Evolutionary conservation across 106 monocot species (phyloP), one percentile per base, ranked within the genome.

Genomic region (Chionographis japonica): DNA sequence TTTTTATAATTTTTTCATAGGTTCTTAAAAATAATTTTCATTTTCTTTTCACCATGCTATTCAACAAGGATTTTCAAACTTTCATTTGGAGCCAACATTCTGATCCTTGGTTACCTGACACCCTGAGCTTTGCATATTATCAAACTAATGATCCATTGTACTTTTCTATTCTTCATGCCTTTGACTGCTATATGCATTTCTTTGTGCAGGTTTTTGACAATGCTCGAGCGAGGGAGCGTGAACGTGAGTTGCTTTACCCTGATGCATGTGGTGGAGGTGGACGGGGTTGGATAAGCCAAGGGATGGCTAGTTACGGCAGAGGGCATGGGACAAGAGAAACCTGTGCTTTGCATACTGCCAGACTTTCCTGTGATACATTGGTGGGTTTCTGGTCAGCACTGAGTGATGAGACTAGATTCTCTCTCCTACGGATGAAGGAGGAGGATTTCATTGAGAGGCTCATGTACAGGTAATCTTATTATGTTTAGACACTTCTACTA

Each of bases 201-300:
- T 70, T 59, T 57, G 19, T 70, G 10, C 58, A 95, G 97, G 92
- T 97, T 68, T 97, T 97, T 77, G 80, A 89, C 55, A 84, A 82
- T 79, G 92, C 97, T 58, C 74, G 84, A 27, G 80, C 80, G 63
- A 92, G 97, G 70, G 97, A 97, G 65, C 84, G 73, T 63, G 97
- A 97, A 40, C 77, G 97, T 7, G 97, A 97, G 69, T 68, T 97
- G 77, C 77, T 89, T 37, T 97, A 89, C 71, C 97, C 97, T 86
- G 92, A 97, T 79, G 97, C 97, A 8, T 97, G 97, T 83, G 97
- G 97, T 63, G 97, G 89, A 8, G 86, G 84, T 71, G 97, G 89
- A 46, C 84, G 97, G 64, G 92, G 97, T 2, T 97, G 97, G 97
- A 97, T 97, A 68, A 92, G 97, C 72, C 97, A 92, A 80, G 89